Evolutionary conservation across 176 grass and related monocot genomes (phyloP), one percentile per base, ranked within the genome.

Genomic region (Typha latifolia): DNA sequence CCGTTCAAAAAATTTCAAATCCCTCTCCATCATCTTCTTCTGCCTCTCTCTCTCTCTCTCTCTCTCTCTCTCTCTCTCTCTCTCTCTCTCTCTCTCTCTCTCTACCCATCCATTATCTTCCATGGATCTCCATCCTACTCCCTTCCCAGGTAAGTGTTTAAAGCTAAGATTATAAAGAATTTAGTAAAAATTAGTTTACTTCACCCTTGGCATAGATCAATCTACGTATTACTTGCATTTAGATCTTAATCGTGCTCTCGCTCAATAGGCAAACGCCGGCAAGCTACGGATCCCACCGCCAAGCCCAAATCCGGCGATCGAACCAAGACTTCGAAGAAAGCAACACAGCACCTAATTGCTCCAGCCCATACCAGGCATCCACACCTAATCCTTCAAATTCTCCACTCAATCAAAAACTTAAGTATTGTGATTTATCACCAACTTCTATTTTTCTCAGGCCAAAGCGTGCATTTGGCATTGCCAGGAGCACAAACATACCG

Each of bases 381-480:
- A 23, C 6, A 32, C 0, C 37, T 66, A 19, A 22, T 61, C 18
- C 22, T 43, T 1, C 11, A 19, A 59, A 4, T n/a, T 21, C n/a
- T 21, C 53, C 14, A 10, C 20, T 20, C 53, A 12, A 59, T 22
- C 53, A 9, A 19, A 19, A n/a, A 59, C 53, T 19, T 19, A 56
- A 2, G 15, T 23, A 4, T 23, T 49, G 3, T 63, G 12, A 49
- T 69, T 15, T 7, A 32, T 69, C 20, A 69, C 15, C 15, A 16
- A 1, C 12, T 27, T 51, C 48, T 49, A 12, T 12, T 62, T 69
- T 64, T 47, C 48, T 16, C 77, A 90, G 84, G 70, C 24, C 67
- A 22, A 85, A 76, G 61, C 87, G 84, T 51, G 73, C 66, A 18
- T 96, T 96, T 69, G 87, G 91, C 18, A 69, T 76, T 48, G 69